Conservation (phyloP, 2,329 filamentous ascomycete species). For the Bimuria novae-zelandiae region DNA sequence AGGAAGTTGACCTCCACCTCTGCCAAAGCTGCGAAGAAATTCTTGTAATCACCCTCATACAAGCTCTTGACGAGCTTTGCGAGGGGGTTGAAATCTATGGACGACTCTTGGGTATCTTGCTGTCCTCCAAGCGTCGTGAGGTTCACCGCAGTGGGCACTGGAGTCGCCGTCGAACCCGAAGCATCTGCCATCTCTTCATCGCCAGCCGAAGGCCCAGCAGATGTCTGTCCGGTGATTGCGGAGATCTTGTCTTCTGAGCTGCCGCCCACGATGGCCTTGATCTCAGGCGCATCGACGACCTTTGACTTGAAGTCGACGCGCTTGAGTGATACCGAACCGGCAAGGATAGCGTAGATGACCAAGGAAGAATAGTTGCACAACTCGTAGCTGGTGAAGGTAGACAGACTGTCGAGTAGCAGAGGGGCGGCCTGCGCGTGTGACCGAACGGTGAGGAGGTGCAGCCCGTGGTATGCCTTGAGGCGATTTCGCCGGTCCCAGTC, state of each 20-base stretch:
- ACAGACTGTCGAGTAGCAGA: slow-evolving; percentile 92
- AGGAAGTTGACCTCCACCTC: slow-evolving; percentile 93
- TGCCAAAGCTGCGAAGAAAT: slow-evolving; percentile 88
- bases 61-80: slow-evolving; percentile 87
- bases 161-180: slow-evolving; percentile 53
- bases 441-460: slow-evolving; percentile 89
- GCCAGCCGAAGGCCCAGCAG: slow-evolving; percentile 75
- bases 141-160: slow-evolving; percentile 76
- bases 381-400: slow-evolving; percentile 98
- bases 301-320: slow-evolving; percentile 99
- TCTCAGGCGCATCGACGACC: slow-evolving; percentile 97
- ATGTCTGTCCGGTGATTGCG: slow-evolving; percentile 78
- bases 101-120: slow-evolving; percentile 72
- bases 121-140: slow-evolving; percentile 82
- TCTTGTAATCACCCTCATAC: slow-evolving; percentile 92
- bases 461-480: slow-evolving; percentile 96
- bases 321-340: slow-evolving; percentile 91
- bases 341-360: slow-evolving; percentile 93
- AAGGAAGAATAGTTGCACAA: slow-evolving; percentile 95
- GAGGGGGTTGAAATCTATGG: slow-evolving; percentile 87
- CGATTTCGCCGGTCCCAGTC: slow-evolving; percentile 99
- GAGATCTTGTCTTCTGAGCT: slow-evolving; percentile 80
- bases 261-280: slow-evolving; percentile 93
- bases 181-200: slow-evolving; percentile 76
- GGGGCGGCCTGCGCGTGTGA: slow-evolving; percentile 89